Percentiles rank a stretch among this genome's conserved stretches.
Conservation (phyloP, 2,329 filamentous ascomycete species). For the Exophiala viscosa region DNA sequence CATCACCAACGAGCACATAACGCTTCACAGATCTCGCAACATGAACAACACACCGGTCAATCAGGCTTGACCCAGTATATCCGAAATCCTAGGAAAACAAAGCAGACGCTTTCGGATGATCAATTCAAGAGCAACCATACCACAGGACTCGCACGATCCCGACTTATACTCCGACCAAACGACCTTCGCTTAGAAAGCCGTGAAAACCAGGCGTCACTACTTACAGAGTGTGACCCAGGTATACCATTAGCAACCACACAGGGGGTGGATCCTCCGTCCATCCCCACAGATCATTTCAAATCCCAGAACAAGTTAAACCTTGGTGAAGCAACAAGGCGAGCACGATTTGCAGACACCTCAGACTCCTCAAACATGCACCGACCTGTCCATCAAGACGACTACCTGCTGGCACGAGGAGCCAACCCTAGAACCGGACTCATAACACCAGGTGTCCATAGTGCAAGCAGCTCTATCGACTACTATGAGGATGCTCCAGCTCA, state of each 20-base stretch:
- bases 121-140: background rate
- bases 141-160: no score
- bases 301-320: no score
- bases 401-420: slow-evolving; percentile 33
- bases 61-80: no score
- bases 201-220: background rate
- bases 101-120: no score
- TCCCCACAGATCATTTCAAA: slow-evolving; percentile 16
- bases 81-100: no score
- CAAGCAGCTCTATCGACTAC: slow-evolving; percentile 24
- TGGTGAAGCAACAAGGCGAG: background rate
- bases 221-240: background rate
- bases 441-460: slow-evolving; percentile 34
- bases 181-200: no score
- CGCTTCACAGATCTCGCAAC: background rate
- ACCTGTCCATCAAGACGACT: slow-evolving; percentile 33
- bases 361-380: slow-evolving; percentile 13
- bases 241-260: slow-evolving; percentile 3
- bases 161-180: no score
- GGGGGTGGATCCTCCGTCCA: slow-evolving; percentile 15
- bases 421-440: slow-evolving; percentile 38
- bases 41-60: no score
- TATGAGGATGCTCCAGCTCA: slow-evolving; percentile 17
- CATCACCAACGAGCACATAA: background rate
- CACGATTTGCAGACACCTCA: background rate